A percentile compares a stretch with the other conserved stretches of the same genome.
Conservation (phyloP, 1,139 yeast genomes). For the Lizanozyma gosingica region DNA sequence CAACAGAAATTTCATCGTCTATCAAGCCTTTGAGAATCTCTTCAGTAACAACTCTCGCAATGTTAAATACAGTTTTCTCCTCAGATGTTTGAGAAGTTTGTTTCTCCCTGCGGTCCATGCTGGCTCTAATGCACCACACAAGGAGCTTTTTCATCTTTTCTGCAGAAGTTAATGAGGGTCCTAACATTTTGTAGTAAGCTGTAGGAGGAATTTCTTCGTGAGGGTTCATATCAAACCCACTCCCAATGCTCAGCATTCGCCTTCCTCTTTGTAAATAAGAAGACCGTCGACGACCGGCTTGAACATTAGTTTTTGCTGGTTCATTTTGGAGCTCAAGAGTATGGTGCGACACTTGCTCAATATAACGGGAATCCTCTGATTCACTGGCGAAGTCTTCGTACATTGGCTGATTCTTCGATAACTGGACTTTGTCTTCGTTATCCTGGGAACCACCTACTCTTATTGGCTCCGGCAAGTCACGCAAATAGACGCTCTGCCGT, state of each 20-base stretch:
- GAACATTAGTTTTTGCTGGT: not conserved
- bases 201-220: constrained; percentile 51
- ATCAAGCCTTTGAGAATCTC: constrained; percentile 52
- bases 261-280: constrained; percentile 57
- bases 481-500: not conserved
- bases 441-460: not conserved
- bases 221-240: constrained; percentile 62
- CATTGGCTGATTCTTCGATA: not conserved
- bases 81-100: constrained; percentile 8
- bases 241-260: constrained; percentile 66
- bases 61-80: constrained; percentile 34
- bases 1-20: constrained; percentile 19
- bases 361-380: not conserved
- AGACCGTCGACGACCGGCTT: constrained; percentile 24
- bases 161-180: constrained; percentile 58
- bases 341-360: not conserved
- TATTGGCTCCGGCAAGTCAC: not conserved
- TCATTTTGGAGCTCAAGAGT: not conserved
- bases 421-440: not conserved
- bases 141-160: constrained; percentile 63
- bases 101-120: constrained; percentile 13
- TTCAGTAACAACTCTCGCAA: constrained; percentile 59
- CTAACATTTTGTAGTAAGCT: constrained; percentile 57
- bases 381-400: not conserved
- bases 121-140: constrained; percentile 53